A percentile compares a stretch with the other conserved stretches of the same genome.
Evolutionary conservation across 1,284 basidiomycete species (phyloP).

Genomic region (Abortiporus biennis): DNA sequence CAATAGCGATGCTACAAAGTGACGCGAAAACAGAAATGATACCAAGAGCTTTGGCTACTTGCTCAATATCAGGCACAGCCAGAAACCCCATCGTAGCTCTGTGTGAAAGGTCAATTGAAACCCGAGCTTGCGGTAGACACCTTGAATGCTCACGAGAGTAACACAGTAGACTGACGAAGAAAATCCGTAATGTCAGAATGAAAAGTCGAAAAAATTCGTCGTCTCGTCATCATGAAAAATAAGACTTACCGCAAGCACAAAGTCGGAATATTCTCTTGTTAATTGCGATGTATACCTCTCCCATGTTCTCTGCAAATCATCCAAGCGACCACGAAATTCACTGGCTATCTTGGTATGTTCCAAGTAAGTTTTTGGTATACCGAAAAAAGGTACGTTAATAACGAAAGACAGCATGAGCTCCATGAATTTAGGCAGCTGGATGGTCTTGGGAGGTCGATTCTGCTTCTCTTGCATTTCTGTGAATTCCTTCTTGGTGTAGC

Average conservation of each 20-base stretch:
- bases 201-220: no score
- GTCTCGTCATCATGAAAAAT: constrained; percentile 6
- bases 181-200: no score
- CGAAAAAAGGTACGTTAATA: constrained; percentile 42
- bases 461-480: constrained; percentile 20
- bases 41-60: constrained; percentile 33
- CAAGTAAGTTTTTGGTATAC: constrained; percentile 45
- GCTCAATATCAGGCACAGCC: constrained; percentile 35
- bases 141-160: constrained; percentile 42
- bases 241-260: constrained; percentile 42
- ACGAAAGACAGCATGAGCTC: constrained; percentile 26
- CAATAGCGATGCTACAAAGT: constrained; percentile 46
- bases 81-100: constrained; percentile 48
- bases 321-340: constrained; percentile 42
- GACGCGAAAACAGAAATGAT: constrained; percentile 43
- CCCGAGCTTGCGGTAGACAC: neutral
- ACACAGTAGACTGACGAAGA: constrained; percentile 40
- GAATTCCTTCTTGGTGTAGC: constrained; percentile 30
- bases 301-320: constrained; percentile 42
- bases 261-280: constrained; percentile 47
- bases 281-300: constrained; percentile 40
- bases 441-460: constrained; percentile 12
- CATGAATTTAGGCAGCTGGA: constrained; percentile 11
- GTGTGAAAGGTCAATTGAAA: neutral
- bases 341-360: constrained; percentile 40